Evolutionary conservation across 768 basidiomycete genomes (phyloP).

Genomic region (Podaxis sp.): DNA sequence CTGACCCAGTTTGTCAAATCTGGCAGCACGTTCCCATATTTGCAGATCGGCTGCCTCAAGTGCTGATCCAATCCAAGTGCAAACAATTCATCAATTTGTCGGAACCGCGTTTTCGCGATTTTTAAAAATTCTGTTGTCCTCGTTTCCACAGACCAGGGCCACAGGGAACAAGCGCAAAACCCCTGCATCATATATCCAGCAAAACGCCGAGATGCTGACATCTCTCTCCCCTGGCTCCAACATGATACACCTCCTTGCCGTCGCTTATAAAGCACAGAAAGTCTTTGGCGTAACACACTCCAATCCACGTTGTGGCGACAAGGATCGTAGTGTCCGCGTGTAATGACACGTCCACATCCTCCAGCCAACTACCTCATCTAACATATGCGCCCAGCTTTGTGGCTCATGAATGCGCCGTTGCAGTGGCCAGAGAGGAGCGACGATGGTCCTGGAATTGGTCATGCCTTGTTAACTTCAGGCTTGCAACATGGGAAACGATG

Average conservation of each 20-base stretch:
- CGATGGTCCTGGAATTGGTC: not conserved
- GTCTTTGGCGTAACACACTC: not conserved
- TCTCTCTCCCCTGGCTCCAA: not conserved
- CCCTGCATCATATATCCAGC: not conserved
- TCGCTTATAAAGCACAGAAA: not conserved
- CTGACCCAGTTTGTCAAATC: not conserved
- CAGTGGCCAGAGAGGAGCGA: not conserved
- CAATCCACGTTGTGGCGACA: not conserved
- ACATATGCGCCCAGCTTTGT: not conserved
- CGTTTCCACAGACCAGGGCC: not conserved
- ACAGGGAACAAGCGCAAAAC: not conserved
- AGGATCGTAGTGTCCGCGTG: not conserved
- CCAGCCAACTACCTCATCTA: not conserved
- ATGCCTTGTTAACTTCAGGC: not conserved
- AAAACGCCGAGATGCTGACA: not conserved
- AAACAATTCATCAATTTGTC: not conserved
- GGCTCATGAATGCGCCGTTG: not conserved
- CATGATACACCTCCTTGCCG: not conserved
- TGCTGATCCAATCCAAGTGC: not conserved
- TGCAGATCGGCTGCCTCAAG: not conserved
- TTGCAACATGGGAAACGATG: not conserved
- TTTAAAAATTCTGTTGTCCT: not conserved
- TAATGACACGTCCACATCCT: not conserved
- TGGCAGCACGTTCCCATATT: not conserved
- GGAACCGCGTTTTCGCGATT: not conserved